Base-by-base conservation (phyloP, 495 filamentous ascomycete species). In the Annulohypoxylon stygium region DNA sequence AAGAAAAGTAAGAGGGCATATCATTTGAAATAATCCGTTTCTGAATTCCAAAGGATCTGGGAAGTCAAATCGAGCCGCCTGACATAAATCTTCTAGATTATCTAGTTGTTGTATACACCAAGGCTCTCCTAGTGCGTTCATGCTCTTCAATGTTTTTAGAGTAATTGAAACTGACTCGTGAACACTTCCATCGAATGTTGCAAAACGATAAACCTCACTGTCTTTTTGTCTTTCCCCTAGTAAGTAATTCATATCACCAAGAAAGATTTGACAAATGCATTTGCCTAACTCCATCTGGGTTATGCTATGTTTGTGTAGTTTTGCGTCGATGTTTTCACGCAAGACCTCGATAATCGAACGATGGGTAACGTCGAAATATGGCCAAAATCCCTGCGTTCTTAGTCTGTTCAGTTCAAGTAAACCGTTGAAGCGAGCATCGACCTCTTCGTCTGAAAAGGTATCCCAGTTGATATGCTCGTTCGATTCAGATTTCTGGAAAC, bases 271-370 rank as follows among this genome's bases (percentile, higher is more conserved):
- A n/a, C 50, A 65, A 12, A 33, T 23, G 20, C 4, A 30, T 8
- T 34, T 47, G 48, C 48, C 23, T 10, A 65, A 9, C 5, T 65
- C 62, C 26, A 7, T 6, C 23, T 57, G 10, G 2, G 48, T 43
- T 57, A 65, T 23, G 4, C 37, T 8, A 9, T 55, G 18, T 57
- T 55, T 23, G 20, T 3, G 11, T 25, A 65, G 20, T 45, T 65
- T 65, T 1, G 34, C 12, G 18, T 65, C 62, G n/a, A 65, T 43
- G 1, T n/a, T 6, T 11, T 65, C 14, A 6, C 18, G 4, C 9
- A 65, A 37, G 14, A 65, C 62, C 47, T 57, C 62, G 7, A 65
- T 16, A 23, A 65, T 65, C n/a, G 62, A 65, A 45, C 62, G 62
- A 23, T 65, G 62, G 30, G 48, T 45, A 18, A 65, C 43, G 0